phyloP scores from a whole-genome alignment of 768 basidiomycete species.

The Pulveroboletus ravenelii region DNA sequence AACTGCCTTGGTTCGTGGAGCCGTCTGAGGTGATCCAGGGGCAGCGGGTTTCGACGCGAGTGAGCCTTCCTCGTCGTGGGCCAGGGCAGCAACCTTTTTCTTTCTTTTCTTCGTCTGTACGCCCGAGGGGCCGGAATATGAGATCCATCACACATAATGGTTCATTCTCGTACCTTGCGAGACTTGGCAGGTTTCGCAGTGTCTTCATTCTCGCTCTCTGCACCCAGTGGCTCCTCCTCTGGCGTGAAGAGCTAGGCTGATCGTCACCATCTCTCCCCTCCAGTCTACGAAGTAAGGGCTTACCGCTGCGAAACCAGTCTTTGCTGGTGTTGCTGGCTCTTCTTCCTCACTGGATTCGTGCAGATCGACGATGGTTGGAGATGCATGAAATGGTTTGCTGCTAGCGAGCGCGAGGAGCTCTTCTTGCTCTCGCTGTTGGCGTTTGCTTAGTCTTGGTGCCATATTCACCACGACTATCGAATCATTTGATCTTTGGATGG shows the following conservation, averaged over 20 bases:
- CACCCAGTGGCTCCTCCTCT: constrained; percentile 22
- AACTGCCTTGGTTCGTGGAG: constrained; percentile 40
- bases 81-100: constrained; percentile 23
- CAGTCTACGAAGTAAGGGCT: constrained; percentile 13
- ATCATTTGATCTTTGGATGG: neutral
- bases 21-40: neutral
- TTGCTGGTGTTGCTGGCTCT: constrained; percentile 20
- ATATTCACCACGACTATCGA: constrained; percentile 32
- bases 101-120: constrained; percentile 39
- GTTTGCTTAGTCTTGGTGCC: constrained; percentile 74
- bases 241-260: constrained; percentile 39
- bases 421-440: constrained; percentile 82
- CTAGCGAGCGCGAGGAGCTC: constrained; percentile 59
- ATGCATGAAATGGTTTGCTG: constrained; percentile 15
- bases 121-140: neutral
- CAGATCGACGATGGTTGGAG: constrained; percentile 9
- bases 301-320: constrained; percentile 44
- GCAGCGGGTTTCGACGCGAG: constrained; percentile 6
- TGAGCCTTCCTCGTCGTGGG: constrained; percentile 1
- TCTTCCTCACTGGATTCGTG: constrained; percentile 40
- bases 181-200: constrained; percentile 12
- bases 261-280: constrained; percentile 17
- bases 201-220: constrained; percentile 24
- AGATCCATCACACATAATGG: neutral
- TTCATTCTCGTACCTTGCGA: constrained; percentile 19